These are phyloP conservation scores for Mycena rosella DNA, from an alignment of 768 basidiomycete species.

Conservation along the genomic window DNA sequence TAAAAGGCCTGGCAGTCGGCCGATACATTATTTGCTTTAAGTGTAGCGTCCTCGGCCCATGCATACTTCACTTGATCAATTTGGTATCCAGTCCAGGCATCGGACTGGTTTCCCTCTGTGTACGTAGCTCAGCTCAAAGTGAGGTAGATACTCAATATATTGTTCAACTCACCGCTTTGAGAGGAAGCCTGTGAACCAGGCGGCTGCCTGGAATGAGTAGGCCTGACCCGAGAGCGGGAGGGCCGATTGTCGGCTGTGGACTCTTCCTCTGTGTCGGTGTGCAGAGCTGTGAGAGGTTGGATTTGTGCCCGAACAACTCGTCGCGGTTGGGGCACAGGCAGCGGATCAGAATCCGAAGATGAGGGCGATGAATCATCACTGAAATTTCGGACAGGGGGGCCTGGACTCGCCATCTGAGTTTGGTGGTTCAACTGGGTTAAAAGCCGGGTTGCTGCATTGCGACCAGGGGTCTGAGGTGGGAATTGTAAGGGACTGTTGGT, in stretches of 20 bases:
- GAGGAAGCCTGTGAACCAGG: conserved; percentile 12
- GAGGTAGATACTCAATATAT: conserved; percentile 21
- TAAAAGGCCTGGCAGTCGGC: conserved; percentile 25
- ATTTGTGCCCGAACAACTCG: conserved; percentile 23
- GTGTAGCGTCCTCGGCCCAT: conserved; percentile 19
- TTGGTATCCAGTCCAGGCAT: conserved; percentile 19
- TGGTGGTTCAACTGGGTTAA: conserved; percentile 21
- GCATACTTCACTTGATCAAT: conserved; percentile 19
- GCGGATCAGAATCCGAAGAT: conserved; percentile 19
- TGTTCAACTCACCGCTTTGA: conserved; percentile 16
- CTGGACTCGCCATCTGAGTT: conserved; percentile 21
- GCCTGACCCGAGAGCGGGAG: conserved; percentile 21
- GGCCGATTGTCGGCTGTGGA: conserved; percentile 20
- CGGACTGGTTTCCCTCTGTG: conserved; percentile 1
- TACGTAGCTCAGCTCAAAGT: conserved; percentile 14
- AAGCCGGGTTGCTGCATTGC: conserved; percentile 20
- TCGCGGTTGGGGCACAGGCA: conserved; percentile 16
- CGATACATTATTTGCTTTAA: conserved; percentile 19
- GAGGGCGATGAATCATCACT: conserved; percentile 8
- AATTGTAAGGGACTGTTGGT: conserved; percentile 21
- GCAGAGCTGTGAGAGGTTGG: conserved; percentile 23
- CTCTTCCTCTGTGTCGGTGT: conserved; percentile 22
- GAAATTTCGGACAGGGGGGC: conserved; percentile 15
- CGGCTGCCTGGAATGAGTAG: conserved; percentile 17
- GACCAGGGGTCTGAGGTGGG: conserved; percentile 23